Conservation (phyloP, 495 filamentous ascomycete genomes). For the Penicillium cinerascens region DNA sequence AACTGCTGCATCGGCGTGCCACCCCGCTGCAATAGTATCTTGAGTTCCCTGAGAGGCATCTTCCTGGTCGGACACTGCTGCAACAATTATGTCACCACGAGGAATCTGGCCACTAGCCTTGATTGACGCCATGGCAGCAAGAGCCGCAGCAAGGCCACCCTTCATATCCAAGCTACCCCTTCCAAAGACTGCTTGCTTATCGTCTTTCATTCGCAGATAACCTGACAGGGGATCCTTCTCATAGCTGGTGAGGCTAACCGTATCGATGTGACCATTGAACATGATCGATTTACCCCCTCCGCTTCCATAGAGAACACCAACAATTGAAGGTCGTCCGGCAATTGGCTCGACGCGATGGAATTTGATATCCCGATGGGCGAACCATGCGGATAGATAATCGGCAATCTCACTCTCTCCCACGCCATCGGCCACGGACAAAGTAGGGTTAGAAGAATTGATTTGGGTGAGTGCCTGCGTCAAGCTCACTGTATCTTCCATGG, state of each 20-base stretch:
- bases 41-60: constrained; percentile 43
- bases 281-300: constrained; percentile 46
- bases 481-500: constrained; percentile 30
- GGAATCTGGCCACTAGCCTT: constrained; percentile 23
- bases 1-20: constrained; percentile 45
- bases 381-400: constrained; percentile 40
- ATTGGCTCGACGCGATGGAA: constrained; percentile 40
- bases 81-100: constrained; percentile 44
- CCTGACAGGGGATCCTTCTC: constrained; percentile 41
- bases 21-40: constrained; percentile 44
- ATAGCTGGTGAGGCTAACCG: constrained; percentile 43
- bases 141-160: constrained; percentile 39
- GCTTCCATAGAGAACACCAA: constrained; percentile 40
- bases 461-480: constrained; percentile 38
- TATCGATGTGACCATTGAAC: constrained; percentile 51
- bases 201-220: constrained; percentile 25
- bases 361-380: constrained; percentile 45
- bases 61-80: constrained; percentile 49
- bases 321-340: constrained; percentile 41
- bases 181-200: constrained; percentile 36
- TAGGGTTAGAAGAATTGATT: constrained; percentile 46
- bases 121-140: constrained; percentile 31
- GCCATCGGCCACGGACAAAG: constrained; percentile 33
- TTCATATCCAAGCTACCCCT: constrained; percentile 49
- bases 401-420: constrained; percentile 41